Evolutionary conservation across 768 basidiomycete genomes (phyloP).

Genomic region (Lactifluus subvellereus): DNA sequence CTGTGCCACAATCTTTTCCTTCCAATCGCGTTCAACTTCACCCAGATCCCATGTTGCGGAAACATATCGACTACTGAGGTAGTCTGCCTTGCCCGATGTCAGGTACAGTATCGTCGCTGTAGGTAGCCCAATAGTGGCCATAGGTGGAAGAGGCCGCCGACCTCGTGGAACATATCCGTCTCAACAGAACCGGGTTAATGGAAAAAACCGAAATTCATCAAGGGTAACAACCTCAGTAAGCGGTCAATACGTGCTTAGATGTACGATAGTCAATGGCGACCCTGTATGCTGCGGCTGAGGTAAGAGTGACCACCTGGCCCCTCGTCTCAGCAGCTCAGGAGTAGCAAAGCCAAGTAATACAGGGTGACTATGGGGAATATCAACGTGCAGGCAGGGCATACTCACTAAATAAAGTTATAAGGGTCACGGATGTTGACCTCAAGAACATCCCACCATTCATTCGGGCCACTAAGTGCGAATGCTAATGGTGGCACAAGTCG

Average conservation of each 20-base stretch:
- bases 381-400: no score
- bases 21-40: conserved; percentile 9
- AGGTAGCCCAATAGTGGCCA: neutral
- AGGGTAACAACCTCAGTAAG: neutral
- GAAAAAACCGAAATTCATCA: neutral
- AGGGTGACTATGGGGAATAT: neutral
- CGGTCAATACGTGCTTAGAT: conserved; percentile 2
- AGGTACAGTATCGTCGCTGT: conserved; percentile 6
- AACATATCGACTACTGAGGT: conserved; percentile 2
- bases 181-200: neutral
- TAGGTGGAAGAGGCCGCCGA: neutral
- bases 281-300: neutral
- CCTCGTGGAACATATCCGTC: neutral
- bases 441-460: conserved; percentile 3
- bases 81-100: conserved; percentile 7
- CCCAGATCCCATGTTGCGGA: conserved; percentile 8
- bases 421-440: conserved; percentile 2
- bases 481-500: neutral
- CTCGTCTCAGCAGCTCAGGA: neutral
- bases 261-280: neutral
- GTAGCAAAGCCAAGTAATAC: neutral
- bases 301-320: neutral
- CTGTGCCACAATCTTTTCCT: conserved; percentile 12
- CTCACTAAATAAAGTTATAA: conserved; percentile 1
- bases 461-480: neutral